Evolutionary conservation across 202 grass and related monocot genomes (phyloP).

Genomic region (Setaria viridis): DNA sequence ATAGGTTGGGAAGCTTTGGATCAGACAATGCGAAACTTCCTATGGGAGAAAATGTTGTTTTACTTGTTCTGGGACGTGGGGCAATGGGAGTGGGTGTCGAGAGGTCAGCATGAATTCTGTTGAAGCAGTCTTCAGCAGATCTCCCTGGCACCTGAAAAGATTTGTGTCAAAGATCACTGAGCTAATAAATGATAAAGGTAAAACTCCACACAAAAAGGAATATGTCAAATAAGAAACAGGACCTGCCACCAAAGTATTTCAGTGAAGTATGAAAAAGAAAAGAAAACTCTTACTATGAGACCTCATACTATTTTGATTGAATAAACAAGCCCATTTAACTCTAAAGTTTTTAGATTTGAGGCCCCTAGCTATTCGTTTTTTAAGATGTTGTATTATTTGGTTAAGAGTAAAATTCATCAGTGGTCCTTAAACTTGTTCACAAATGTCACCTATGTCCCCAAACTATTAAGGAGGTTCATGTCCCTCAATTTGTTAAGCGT

Average conservation of each 20-base stretch:
- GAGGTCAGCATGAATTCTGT: slow-evolving; percentile 72
- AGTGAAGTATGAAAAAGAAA: slow-evolving; percentile 6
- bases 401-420: background rate
- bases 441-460: background rate
- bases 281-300: background rate
- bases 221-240: slow-evolving; percentile 16
- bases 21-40: slow-evolving; percentile 65
- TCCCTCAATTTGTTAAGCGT: background rate
- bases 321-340: background rate
- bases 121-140: slow-evolving; percentile 81
- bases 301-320: slow-evolving; percentile 5
- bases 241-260: slow-evolving; percentile 21
- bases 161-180: slow-evolving; percentile 21
- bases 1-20: slow-evolving; percentile 49
- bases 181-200: slow-evolving; percentile 26
- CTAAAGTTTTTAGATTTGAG: background rate
- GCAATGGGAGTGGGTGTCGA: slow-evolving; percentile 68
- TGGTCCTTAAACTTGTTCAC: background rate
- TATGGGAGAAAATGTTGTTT: slow-evolving; percentile 62
- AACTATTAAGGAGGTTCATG: background rate
- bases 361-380: background rate
- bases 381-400: background rate
- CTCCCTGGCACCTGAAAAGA: slow-evolving; percentile 75
- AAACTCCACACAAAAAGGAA: background rate
- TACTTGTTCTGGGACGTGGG: slow-evolving; percentile 61